These are phyloP conservation scores for Sporisorium graminicola DNA, from an alignment of 1,284 basidiomycete species.

Conservation along the genomic window DNA sequence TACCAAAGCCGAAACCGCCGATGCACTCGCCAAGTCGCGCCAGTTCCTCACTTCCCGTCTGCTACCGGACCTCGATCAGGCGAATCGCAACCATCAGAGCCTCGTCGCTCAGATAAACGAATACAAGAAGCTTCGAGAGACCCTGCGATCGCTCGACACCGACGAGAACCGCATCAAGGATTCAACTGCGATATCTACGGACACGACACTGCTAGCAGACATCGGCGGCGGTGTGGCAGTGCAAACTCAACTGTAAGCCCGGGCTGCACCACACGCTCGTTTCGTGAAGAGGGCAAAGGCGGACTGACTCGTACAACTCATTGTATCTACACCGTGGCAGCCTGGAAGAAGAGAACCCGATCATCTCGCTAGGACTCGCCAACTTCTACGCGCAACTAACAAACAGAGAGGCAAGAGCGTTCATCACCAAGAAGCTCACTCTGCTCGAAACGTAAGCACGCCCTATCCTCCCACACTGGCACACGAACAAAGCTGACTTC, in stretches of 20 bases:
- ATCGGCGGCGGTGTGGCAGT: slow-evolving; percentile 33
- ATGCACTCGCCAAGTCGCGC: slow-evolving; percentile 40
- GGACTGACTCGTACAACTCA: not conserved
- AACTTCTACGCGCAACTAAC: slow-evolving; percentile 50
- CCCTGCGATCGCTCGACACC: slow-evolving; percentile 29
- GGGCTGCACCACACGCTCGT: not conserved
- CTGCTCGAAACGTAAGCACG: slow-evolving; percentile 35
- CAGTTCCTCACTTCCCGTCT: slow-evolving; percentile 45
- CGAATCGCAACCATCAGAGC: slow-evolving; percentile 35
- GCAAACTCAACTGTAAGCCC: slow-evolving; percentile 20
- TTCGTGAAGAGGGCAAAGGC: not conserved
- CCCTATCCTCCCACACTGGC: not conserved
- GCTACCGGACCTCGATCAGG: slow-evolving; percentile 45
- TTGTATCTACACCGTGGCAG: not conserved
- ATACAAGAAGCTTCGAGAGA: slow-evolving; percentile 38
- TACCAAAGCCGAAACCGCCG: slow-evolving; percentile 40
- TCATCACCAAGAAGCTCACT: slow-evolving; percentile 45
- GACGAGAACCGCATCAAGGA: slow-evolving; percentile 8
- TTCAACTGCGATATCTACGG: not conserved
- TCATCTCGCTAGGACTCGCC: slow-evolving; percentile 42
- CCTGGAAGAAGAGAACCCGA: slow-evolving; percentile 35
- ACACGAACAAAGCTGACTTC: slow-evolving; percentile 4
- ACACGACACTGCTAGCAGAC: slow-evolving; percentile 21
- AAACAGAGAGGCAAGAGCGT: slow-evolving; percentile 48
- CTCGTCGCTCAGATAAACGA: slow-evolving; percentile 41